phyloP scores from a whole-genome alignment of 371 early-diverging fungal genomes.

The Blakeslea trispora region DNA sequence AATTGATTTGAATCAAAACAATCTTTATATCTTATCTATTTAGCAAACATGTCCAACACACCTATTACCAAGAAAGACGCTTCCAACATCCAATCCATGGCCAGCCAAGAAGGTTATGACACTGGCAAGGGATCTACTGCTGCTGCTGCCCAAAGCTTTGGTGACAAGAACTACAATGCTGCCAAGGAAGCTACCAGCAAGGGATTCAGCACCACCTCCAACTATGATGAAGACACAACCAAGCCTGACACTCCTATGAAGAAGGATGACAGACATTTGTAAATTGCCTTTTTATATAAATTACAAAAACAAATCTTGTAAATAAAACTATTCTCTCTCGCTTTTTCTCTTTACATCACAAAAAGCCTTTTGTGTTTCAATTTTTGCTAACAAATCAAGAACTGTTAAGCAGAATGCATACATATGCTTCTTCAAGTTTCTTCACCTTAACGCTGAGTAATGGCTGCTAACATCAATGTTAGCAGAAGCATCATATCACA shows the following conservation, averaged over 20 bases:
- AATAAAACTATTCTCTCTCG: no score
- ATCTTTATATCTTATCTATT: background rate
- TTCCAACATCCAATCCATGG: constrained; percentile 7
- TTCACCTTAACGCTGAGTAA: no score
- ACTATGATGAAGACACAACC: constrained; percentile 6
- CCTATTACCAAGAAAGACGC: constrained; percentile 13
- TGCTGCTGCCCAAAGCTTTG: constrained; percentile 5
- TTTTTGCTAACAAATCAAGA: no score
- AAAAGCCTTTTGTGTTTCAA: no score
- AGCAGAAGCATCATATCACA: no score
- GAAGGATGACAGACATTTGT: background rate
- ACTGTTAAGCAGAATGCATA: no score
- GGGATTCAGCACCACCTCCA: constrained; percentile 7
- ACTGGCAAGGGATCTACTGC: constrained; percentile 2
- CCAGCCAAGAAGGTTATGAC: background rate
- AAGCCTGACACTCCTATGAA: constrained; percentile 10
- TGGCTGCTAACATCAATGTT: no score
- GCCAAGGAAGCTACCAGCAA: constrained; percentile 8
- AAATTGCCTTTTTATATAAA: no score
- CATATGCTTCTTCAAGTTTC: no score
- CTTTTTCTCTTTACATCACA: no score
- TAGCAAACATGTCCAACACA: constrained; percentile 10
- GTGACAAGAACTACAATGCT: constrained; percentile 10
- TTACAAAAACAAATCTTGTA: no score
- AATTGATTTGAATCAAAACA: background rate